Conservation (phyloP, 2,329 filamentous ascomycete genomes). For the Cordyceps farinosa region DNA sequence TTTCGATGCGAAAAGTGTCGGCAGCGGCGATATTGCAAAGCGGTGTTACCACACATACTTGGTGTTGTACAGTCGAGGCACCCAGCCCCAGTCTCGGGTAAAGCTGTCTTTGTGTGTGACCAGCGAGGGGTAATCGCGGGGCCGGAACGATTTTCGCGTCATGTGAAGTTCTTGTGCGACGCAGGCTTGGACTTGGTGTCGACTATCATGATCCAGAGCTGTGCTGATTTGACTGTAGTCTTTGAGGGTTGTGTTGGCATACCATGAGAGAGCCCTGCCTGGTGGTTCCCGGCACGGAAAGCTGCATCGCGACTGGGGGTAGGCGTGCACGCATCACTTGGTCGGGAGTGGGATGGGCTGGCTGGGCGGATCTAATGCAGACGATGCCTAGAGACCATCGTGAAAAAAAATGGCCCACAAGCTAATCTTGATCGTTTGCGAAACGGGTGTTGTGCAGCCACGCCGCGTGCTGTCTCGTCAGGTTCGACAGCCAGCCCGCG, state of each 20-base stretch:
- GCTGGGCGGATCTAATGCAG: no score
- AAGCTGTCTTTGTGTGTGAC: not conserved
- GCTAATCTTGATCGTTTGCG: not conserved
- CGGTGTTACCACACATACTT: not conserved
- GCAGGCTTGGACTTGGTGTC: not conserved
- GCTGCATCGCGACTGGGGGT: not conserved
- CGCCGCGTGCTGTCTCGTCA: not conserved
- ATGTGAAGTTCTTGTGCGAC: constrained; percentile 5
- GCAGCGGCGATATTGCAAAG: not conserved
- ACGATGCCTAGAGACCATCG: not conserved
- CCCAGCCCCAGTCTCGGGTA: not conserved
- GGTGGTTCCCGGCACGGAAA: not conserved
- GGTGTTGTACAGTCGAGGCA: not conserved
- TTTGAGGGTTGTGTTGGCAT: not conserved
- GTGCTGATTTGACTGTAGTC: not conserved
- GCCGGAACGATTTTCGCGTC: not conserved
- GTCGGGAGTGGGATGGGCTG: no score
- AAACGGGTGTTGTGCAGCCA: not conserved
- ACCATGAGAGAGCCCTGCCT: not conserved
- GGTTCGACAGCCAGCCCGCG: not conserved
- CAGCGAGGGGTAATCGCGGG: not conserved
- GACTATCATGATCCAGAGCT: not conserved
- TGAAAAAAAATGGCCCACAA: not conserved
- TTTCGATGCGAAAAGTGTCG: not conserved
- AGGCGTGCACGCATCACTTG: not conserved